Conservation (phyloP, 2,329 filamentous ascomycete genomes). For the Helminthosporium solani region DNA sequence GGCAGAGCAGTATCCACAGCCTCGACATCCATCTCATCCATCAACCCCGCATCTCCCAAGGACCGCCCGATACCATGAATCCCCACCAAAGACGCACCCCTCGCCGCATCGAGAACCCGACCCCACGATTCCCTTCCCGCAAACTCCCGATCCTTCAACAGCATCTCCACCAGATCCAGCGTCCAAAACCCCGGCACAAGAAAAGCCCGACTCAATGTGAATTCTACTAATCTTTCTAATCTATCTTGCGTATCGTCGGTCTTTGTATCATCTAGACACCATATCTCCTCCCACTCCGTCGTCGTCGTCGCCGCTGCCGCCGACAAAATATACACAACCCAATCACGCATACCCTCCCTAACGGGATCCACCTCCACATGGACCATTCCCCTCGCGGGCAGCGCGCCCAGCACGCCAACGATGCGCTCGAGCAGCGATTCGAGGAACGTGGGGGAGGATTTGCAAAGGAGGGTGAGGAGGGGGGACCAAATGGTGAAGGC, state of each 20-base stretch:
- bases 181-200: conserved; percentile 42
- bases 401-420: conserved; percentile 35
- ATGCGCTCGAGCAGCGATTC: conserved; percentile 43
- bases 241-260: conserved; percentile 3
- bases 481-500: conserved; percentile 50
- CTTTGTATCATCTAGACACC: conserved; percentile 13
- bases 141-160: conserved; percentile 29
- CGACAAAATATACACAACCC: conserved; percentile 52
- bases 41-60: neutral
- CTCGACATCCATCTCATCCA: conserved; percentile 6
- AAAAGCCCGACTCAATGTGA: conserved; percentile 31
- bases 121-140: conserved; percentile 16
- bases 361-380: conserved; percentile 27
- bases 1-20: neutral
- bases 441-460: conserved; percentile 35
- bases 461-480: conserved; percentile 41
- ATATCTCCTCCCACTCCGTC: conserved; percentile 36
- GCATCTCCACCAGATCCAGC: conserved; percentile 33
- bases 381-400: neutral
- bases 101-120: conserved; percentile 35
- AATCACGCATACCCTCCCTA: conserved; percentile 49
- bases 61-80: conserved; percentile 2
- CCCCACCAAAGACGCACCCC: conserved; percentile 1
- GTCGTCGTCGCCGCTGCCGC: no score
- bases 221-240: conserved; percentile 19